These are phyloP conservation scores for Pseudogymnoascus sp. DNA, from an alignment of 2,329 filamentous ascomycete species.

Conservation along the genomic window DNA sequence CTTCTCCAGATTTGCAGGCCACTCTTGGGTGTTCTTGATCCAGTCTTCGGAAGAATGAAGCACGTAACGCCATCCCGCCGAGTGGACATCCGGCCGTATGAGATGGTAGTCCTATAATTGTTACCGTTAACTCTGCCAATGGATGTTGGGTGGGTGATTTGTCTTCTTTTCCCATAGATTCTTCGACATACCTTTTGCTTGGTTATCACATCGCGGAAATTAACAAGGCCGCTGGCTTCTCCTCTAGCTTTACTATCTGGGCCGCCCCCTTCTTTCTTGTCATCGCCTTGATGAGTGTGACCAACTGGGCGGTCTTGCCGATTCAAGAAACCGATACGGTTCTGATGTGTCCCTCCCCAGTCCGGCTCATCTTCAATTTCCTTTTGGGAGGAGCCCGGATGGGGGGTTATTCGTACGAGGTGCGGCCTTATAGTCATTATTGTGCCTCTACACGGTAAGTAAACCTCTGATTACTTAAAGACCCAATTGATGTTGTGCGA, in stretches of 20 bases:
- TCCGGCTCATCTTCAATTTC: conserved; percentile 38
- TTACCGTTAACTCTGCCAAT: neutral
- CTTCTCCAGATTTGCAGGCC: conserved; percentile 40
- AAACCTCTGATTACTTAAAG: neutral
- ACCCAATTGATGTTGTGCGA: neutral
- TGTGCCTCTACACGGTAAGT: neutral
- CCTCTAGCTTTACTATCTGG: conserved; percentile 3
- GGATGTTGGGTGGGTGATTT: neutral
- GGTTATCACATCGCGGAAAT: conserved; percentile 32
- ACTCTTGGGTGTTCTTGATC: conserved; percentile 40
- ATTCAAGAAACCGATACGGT: conserved; percentile 36
- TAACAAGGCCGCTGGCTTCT: conserved; percentile 29
- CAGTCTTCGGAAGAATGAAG: conserved; percentile 41
- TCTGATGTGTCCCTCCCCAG: conserved; percentile 33
- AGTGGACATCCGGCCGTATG: conserved; percentile 35
- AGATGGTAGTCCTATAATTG: conserved; percentile 36
- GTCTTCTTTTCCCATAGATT: no score
- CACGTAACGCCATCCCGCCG: conserved; percentile 42
- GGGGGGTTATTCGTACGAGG: conserved; percentile 18
- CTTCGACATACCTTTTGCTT: conserved; percentile 16
- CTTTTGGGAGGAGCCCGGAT: conserved; percentile 33
- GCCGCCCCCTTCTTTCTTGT: conserved; percentile 15
- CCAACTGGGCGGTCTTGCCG: conserved; percentile 32
- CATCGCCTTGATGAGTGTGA: conserved; percentile 30
- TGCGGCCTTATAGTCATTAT: neutral